Evolutionary conservation across 371 early-diverging fungal genomes (phyloP).

Genomic region (Mucor saturninus): DNA sequence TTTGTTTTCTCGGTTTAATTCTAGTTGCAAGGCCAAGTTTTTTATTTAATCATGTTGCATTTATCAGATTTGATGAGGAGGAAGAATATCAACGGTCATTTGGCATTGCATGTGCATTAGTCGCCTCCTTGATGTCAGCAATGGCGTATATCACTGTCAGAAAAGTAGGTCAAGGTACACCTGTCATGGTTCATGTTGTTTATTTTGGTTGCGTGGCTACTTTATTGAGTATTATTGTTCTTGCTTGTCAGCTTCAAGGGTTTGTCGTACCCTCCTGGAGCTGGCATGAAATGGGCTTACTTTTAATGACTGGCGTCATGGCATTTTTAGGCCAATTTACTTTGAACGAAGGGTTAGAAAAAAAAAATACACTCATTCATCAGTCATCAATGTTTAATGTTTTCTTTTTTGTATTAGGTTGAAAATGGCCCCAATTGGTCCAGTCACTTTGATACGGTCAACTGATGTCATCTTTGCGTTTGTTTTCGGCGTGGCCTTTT

Average conservation of each 20-base stretch:
- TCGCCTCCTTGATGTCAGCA: conserved; percentile 63
- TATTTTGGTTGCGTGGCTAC: conserved; percentile 72
- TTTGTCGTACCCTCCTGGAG: conserved; percentile 9
- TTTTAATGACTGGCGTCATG: conserved; percentile 55
- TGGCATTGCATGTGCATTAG: conserved; percentile 51
- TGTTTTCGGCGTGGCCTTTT: conserved; percentile 68
- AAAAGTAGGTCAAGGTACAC: conserved; percentile 65
- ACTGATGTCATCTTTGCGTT: conserved; percentile 81
- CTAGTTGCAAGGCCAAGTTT: conserved; percentile 68
- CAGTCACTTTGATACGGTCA: conserved; percentile 72
- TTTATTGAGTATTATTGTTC: conserved; percentile 24
- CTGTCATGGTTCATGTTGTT: conserved; percentile 73
- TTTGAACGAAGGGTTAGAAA: conserved; percentile 60
- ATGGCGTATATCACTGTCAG: conserved; percentile 74
- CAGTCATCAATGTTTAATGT: neutral
- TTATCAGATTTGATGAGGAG: neutral
- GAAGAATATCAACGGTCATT: conserved; percentile 22
- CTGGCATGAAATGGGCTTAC: conserved; percentile 32
- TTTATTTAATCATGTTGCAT: conserved; percentile 42
- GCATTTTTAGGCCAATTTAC: conserved; percentile 78
- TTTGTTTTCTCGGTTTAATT: conserved; percentile 67
- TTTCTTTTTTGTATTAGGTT: conserved; percentile 35
- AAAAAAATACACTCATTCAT: neutral
- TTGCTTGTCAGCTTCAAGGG: conserved; percentile 11
- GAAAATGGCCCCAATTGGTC: conserved; percentile 75